phyloP scores from a whole-genome alignment of 164 flowering plant species.

The Saururus chinensis region DNA sequence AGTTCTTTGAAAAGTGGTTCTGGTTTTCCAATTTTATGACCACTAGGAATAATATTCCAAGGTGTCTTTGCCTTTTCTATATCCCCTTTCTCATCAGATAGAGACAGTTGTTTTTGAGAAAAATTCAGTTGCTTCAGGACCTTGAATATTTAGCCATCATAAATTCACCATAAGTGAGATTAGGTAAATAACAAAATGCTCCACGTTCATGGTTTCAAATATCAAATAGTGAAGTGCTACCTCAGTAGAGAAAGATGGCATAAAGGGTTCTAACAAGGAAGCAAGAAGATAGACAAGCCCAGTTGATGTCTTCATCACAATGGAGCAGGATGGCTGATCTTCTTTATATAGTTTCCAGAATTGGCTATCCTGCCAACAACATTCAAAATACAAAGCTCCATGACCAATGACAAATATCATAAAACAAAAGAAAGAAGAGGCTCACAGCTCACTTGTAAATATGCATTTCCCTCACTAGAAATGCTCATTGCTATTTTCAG shows the following conservation, averaged over 20 bases:
- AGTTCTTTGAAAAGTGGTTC: constrained; percentile 73
- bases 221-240: constrained; percentile 19
- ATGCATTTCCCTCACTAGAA: constrained; percentile 87
- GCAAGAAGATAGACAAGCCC: constrained; percentile 88
- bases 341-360: constrained; percentile 95
- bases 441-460: constrained; percentile 61
- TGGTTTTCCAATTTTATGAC: constrained; percentile 79
- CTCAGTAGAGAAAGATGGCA: constrained; percentile 87
- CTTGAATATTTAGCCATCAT: constrained; percentile 16
- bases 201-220: background rate
- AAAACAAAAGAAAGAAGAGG: background rate
- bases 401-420: background rate
- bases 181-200: background rate
- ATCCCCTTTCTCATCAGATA: constrained; percentile 44
- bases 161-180: too few relatives aligned
- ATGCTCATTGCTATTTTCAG: constrained; percentile 82
- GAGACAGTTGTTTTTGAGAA: constrained; percentile 41
- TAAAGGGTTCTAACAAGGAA: constrained; percentile 81
- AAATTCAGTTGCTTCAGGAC: constrained; percentile 84
- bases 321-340: constrained; percentile 49
- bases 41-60: constrained; percentile 69
- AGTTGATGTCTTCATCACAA: constrained; percentile 74
- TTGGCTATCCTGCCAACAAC: constrained; percentile 49
- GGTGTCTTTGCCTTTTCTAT: constrained; percentile 49
- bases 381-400: background rate